phyloP scores from a whole-genome alignment of 805 yeast genomes.

The Metschnikowia colocasiae region DNA sequence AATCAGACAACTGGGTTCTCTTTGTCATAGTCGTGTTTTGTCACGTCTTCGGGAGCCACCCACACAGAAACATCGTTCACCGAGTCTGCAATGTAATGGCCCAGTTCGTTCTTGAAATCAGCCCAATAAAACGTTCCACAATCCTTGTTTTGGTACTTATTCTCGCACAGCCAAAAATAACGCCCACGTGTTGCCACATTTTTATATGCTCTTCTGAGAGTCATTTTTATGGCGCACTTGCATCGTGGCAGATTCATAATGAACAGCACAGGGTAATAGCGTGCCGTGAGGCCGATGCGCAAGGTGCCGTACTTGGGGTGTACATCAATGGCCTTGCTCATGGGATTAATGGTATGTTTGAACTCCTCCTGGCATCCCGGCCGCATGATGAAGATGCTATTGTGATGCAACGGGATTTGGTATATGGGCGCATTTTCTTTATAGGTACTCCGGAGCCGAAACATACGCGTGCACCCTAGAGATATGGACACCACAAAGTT shows the following conservation, averaged over 20 bases:
- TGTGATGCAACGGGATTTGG: slow-evolving; percentile 65
- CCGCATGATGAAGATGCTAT: slow-evolving; percentile 66
- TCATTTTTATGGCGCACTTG: slow-evolving; percentile 48
- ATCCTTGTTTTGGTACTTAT: slow-evolving; percentile 39
- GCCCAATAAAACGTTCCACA: slow-evolving; percentile 53
- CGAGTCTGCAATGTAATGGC: slow-evolving; percentile 31
- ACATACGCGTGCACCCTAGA: slow-evolving; percentile 67
- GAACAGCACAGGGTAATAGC: slow-evolving; percentile 47
- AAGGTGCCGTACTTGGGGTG: slow-evolving; percentile 49
- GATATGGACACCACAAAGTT: slow-evolving; percentile 65
- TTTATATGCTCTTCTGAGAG: slow-evolving; percentile 53
- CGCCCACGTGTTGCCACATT: slow-evolving; percentile 45
- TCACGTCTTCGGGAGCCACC: slow-evolving; percentile 43
- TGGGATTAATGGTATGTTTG: slow-evolving; percentile 60
- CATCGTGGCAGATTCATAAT: slow-evolving; percentile 41
- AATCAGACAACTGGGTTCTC: background rate
- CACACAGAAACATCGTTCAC: slow-evolving; percentile 39
- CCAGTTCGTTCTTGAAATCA: slow-evolving; percentile 33
- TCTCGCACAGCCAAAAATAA: slow-evolving; percentile 66
- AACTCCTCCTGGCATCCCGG: slow-evolving; percentile 76
- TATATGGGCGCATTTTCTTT: slow-evolving; percentile 31
- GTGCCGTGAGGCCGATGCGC: slow-evolving; percentile 63
- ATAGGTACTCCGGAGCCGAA: slow-evolving; percentile 50
- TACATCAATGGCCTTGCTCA: slow-evolving; percentile 34
- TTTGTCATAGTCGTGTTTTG: slow-evolving; percentile 7